Percentiles rank a stretch among this genome's conserved stretches.
These are phyloP conservation scores for Irpex sp. DNA, from an alignment of 1,284 basidiomycete species.

Conservation along the genomic window DNA sequence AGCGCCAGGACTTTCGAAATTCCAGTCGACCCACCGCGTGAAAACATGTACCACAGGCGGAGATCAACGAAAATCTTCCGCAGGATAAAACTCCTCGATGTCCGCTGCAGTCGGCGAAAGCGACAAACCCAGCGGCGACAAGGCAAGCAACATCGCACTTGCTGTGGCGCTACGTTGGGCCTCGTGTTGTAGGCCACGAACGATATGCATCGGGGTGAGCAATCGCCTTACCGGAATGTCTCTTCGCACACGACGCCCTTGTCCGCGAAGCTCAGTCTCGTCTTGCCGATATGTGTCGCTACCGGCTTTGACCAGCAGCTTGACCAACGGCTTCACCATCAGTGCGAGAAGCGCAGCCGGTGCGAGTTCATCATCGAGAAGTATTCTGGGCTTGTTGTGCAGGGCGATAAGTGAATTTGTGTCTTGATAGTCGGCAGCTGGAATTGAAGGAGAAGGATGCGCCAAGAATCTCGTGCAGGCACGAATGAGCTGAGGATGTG, in stretches of 20 bases:
- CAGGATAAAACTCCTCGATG: not conserved
- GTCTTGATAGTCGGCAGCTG: not conserved
- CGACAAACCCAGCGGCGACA: constrained; percentile 16
- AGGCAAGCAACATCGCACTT: constrained; percentile 23
- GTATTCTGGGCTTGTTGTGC: constrained; percentile 13
- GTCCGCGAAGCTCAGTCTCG: constrained; percentile 19
- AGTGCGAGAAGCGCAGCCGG: constrained; percentile 44
- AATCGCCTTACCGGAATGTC: constrained; percentile 17
- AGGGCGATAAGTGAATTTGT: not conserved
- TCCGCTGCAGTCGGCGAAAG: not conserved
- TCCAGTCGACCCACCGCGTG: not conserved
- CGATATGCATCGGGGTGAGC: constrained; percentile 35
- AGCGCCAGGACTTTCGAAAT: not conserved
- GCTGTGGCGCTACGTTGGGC: constrained; percentile 15
- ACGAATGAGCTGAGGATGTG: constrained; percentile 21
- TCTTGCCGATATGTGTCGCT: constrained; percentile 21
- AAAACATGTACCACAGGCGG: not conserved
- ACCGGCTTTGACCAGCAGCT: constrained; percentile 20
- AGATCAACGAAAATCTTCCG: not conserved
- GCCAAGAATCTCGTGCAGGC: constrained; percentile 13
- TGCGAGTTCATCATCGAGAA: constrained; percentile 36
- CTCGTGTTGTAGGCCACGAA: constrained; percentile 27
- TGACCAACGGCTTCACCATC: constrained; percentile 26
- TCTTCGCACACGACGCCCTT: not conserved
- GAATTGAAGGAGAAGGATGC: not conserved